Conservation (phyloP, 108 stramenopile species). For the Nitzschia inconspicua region DNA sequence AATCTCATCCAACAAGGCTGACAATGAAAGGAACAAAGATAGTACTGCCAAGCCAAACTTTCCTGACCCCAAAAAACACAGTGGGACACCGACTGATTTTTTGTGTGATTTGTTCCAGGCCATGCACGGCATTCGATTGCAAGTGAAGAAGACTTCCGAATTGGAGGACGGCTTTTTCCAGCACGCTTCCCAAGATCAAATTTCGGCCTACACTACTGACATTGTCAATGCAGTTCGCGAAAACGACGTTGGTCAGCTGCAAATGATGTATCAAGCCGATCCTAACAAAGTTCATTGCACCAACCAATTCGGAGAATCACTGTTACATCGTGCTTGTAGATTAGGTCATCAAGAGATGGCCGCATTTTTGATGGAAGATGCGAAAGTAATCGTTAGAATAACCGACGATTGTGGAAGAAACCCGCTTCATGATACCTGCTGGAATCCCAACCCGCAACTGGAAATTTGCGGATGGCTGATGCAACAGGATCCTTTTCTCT, state of each 20-base stretch:
- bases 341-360: conserved; percentile 45
- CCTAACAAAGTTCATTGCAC: conserved; percentile 46
- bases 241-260: conserved; percentile 21
- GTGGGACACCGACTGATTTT: too few relatives aligned
- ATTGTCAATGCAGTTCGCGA: conserved; percentile 18
- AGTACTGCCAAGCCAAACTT: too few relatives aligned
- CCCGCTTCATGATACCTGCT: conserved; percentile 76
- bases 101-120: too few relatives aligned
- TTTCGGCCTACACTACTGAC: conserved; percentile 34
- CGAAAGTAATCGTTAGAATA: conserved; percentile 34
- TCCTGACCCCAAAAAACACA: too few relatives aligned
- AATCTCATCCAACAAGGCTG: too few relatives aligned
- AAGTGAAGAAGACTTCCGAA: too few relatives aligned
- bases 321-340: conserved; percentile 78
- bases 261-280: not conserved
- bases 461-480: conserved; percentile 18
- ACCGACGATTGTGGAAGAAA: conserved; percentile 74
- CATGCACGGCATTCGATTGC: not conserved
- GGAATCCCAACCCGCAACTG: conserved; percentile 39
- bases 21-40: too few relatives aligned
- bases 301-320: conserved; percentile 71
- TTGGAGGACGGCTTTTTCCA: conserved; percentile 24
- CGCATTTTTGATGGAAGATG: conserved; percentile 51
- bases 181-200: conserved; percentile 22
- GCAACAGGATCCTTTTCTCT: conserved; percentile 31